Base-by-base conservation (phyloP, 441 rosid species). In the Populus tomentosa region DNA sequence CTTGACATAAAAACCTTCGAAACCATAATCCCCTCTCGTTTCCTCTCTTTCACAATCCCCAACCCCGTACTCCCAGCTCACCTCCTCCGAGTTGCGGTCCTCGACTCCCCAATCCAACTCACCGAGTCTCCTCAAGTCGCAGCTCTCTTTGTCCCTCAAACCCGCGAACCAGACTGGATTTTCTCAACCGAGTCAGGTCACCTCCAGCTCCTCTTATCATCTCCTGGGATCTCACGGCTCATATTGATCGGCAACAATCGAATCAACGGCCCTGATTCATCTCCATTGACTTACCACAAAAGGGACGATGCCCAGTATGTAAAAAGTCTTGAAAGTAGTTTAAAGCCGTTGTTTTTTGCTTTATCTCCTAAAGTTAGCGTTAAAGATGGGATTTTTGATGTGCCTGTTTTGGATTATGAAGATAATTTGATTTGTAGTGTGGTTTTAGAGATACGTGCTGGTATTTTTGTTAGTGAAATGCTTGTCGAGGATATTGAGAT, bases 121-220 rank as follows among this genome's bases (percentile, higher is more conserved):
- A 1, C 67, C 1, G 83, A 80, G 5, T 68, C 85, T 9, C 84
- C 88, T 46, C 80, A 28, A 70, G 90, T 87, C 32, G 97, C 95
- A 59, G 92, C 88, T 78, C 86, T 90, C 75, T 78, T 90, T 78
- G 96, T 93, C 79, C 97, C 97, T 46, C 78, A 65, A 63, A 73
- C 53, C 72, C 93, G 97, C 82, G 94, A 93, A 77, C 71, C 85
- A 36, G 96, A 93, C 78, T 93, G 98, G 98, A 71, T 90, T 66
- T 95, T 93, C 87, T 90, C 90, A 81, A 89, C 96, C 20, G 97
- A 95, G 81, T 76, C 87, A 11, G 98, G 98, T 72, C 98, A 90
- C 69, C 84, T 90, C 76, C 92, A 93, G 85, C 93, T 92, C 75
- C 92, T 95, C 75, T 84, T 90, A 68, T 40, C 86, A 71, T 77